phyloP scores from a whole-genome alignment of 1,284 basidiomycete genomes.

The Microbotryomycetes sp. region DNA sequence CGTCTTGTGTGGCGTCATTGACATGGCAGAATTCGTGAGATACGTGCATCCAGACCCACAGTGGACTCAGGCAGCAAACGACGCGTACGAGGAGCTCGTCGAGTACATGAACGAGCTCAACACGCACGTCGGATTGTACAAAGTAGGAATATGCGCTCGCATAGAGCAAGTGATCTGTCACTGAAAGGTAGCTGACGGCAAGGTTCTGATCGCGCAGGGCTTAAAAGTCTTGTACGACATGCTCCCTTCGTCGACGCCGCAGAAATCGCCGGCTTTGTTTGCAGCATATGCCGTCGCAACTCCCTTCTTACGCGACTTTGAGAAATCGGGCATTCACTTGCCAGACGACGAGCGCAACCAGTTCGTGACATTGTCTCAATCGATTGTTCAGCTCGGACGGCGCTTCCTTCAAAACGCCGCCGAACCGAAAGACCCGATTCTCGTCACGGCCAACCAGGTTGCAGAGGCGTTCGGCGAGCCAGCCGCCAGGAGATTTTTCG shows the following conservation, averaged over 20 bases:
- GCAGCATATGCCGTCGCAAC: conserved; percentile 53
- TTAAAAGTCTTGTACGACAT: conserved; percentile 35
- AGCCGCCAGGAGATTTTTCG: conserved; percentile 10
- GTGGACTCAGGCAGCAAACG: conserved; percentile 79
- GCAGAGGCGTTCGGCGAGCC: conserved; percentile 16
- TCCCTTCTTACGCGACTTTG: conserved; percentile 94
- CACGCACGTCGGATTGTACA: conserved; percentile 85
- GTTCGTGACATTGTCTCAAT: conserved; percentile 86
- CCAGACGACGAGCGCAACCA: conserved; percentile 65
- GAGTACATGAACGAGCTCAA: conserved; percentile 98
- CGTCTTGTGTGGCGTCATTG: conserved; percentile 89
- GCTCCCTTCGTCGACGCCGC: conserved; percentile 20
- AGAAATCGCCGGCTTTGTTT: conserved; percentile 31
- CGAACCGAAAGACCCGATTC: conserved; percentile 45
- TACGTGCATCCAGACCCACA: conserved; percentile 80
- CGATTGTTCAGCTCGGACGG: conserved; percentile 80
- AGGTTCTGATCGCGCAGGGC: conserved; percentile 28
- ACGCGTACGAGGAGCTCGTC: conserved; percentile 83
- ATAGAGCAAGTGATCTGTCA: neutral
- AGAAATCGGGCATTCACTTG: conserved; percentile 90
- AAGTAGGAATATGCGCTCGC: conserved; percentile 49
- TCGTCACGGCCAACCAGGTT: conserved; percentile 44
- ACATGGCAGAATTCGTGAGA: conserved; percentile 86
- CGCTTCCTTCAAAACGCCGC: conserved; percentile 58
- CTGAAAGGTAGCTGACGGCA: neutral